phyloP scores from a whole-genome alignment of 495 filamentous ascomycete species.

The Cercophora samala region DNA sequence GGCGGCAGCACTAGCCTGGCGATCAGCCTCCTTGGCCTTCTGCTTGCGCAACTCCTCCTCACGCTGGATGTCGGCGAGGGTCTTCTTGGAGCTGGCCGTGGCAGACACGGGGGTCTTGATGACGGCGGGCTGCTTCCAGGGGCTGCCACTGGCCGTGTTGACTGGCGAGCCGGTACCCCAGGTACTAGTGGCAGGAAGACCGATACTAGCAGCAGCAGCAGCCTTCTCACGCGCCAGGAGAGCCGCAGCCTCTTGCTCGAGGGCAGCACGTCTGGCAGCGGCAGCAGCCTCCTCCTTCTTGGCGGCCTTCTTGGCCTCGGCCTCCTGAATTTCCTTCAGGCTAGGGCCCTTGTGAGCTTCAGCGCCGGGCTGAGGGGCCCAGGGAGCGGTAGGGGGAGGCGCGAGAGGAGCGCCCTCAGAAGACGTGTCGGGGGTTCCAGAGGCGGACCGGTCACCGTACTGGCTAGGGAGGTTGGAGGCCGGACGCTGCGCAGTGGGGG shows the following conservation, averaged over 20 bases:
- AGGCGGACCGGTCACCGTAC: constrained; percentile 66
- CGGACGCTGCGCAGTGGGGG: constrained; percentile 80
- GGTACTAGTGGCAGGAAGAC: constrained; percentile 82
- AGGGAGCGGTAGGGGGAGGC: constrained; percentile 76
- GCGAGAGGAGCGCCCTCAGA: constrained; percentile 40
- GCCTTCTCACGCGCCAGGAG: constrained; percentile 57
- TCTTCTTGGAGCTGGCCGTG: constrained; percentile 67
- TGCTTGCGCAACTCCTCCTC: constrained; percentile 92
- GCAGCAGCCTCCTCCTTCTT: constrained; percentile 81
- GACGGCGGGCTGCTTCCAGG: constrained; percentile 58
- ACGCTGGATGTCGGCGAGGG: constrained; percentile 90
- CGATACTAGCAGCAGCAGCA: constrained; percentile 59
- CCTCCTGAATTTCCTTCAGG: constrained; percentile 94
- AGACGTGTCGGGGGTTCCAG: constrained; percentile 63
- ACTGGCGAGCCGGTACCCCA: constrained; percentile 79
- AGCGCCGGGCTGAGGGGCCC: constrained; percentile 75
- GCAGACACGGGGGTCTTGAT: constrained; percentile 41
- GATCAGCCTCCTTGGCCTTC: constrained; percentile 55
- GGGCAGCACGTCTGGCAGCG: constrained; percentile 68
- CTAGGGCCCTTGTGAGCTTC: constrained; percentile 84
- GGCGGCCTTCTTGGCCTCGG: constrained; percentile 90
- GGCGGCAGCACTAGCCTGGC: constrained; percentile 48
- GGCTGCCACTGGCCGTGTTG: constrained; percentile 49
- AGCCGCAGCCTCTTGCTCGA: constrained; percentile 70
- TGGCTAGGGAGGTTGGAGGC: constrained; percentile 79